phyloP scores from a whole-genome alignment of 148 eudicot species.

The Drosera capensis region DNA sequence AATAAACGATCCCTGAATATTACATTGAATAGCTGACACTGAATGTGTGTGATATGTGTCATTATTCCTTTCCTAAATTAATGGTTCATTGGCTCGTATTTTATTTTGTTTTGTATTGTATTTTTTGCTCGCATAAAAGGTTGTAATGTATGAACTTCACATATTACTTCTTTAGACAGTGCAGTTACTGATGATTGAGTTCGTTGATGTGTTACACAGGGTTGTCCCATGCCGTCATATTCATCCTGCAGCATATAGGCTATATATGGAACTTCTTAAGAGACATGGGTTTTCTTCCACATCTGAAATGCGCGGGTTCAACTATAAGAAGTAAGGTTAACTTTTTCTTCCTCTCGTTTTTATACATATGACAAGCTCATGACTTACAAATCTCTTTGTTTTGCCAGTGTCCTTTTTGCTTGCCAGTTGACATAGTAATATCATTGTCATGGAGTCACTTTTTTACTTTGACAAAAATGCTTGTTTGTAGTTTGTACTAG shows the following conservation, averaged over 20 bases:
- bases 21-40: too few species aligned
- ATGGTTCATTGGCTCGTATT: too few species aligned
- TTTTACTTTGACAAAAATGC: too few species aligned
- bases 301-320: slow-evolving; percentile 38
- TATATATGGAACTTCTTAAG: slow-evolving; percentile 71
- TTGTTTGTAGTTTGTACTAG: too few species aligned
- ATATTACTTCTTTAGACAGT: background rate
- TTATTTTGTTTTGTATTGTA: too few species aligned
- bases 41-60: too few species aligned
- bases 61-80: too few species aligned
- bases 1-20: too few species aligned
- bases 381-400: background rate
- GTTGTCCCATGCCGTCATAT: slow-evolving; percentile 47
- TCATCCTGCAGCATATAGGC: slow-evolving; percentile 69
- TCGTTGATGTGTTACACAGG: slow-evolving; percentile 21
- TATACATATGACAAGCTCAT: background rate
- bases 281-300: slow-evolving; percentile 55
- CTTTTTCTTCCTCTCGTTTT: slow-evolving; percentile 2
- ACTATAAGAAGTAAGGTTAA: slow-evolving; percentile 44
- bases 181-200: slow-evolving; percentile 1
- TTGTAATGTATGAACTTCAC: background rate
- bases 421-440: too few species aligned
- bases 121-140: background rate
- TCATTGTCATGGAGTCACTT: too few species aligned
- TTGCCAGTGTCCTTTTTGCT: too few species aligned